Conservation (phyloP, 2,329 filamentous ascomycete species). For the Talaromyces sp. region DNA sequence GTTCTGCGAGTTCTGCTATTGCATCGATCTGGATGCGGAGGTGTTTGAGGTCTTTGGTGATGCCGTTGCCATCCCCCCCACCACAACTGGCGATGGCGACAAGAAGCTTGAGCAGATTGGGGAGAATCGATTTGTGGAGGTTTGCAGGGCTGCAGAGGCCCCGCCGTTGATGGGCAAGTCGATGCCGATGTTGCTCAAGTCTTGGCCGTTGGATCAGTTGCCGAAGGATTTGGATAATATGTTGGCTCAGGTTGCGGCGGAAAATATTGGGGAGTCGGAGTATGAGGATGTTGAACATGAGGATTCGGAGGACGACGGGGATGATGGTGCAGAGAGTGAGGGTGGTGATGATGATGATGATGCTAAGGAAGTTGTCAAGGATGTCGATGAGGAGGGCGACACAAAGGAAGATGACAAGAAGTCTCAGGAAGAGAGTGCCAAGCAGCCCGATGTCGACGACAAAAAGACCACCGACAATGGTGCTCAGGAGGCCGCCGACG, state of each 20-base stretch:
- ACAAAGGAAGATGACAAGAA: neutral
- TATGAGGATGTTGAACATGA: neutral
- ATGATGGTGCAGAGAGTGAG: neutral
- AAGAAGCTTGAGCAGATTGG: neutral
- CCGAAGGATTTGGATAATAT: conserved; percentile 12
- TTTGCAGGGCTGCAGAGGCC: neutral
- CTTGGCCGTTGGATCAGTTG: conserved; percentile 4
- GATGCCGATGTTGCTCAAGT: conserved; percentile 12
- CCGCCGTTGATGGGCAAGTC: neutral
- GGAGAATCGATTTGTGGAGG: conserved; percentile 7
- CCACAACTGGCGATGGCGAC: neutral
- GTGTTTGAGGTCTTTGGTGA: conserved; percentile 22
- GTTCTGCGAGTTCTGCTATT: conserved; percentile 31
- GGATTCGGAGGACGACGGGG: neutral
- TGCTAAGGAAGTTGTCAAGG: neutral
- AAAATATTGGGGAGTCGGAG: neutral
- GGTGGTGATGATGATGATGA: neutral
- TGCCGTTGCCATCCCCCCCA: neutral
- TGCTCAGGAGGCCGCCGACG: neutral
- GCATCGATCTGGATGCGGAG: conserved; percentile 27
- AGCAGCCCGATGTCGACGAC: neutral
- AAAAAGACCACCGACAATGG: neutral
- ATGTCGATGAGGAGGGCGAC: neutral
- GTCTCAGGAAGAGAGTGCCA: too few species aligned
- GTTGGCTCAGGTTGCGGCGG: neutral